A percentile compares a stretch with the other conserved stretches of the same genome.
Conservation (phyloP, 371 early-diverging fungal genomes). For the Quaeritorhiza haematococci region DNA sequence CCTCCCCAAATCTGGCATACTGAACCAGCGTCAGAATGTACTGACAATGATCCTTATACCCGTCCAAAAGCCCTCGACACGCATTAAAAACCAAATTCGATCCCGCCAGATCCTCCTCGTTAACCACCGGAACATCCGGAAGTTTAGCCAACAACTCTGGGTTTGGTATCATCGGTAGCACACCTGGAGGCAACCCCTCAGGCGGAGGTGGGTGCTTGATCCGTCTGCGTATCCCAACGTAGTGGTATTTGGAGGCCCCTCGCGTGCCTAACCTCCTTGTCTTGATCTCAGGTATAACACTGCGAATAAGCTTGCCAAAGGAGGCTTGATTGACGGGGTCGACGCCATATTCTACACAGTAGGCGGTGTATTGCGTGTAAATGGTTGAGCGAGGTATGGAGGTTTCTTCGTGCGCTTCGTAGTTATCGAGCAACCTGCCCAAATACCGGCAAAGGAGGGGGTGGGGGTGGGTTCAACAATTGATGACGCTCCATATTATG, state of each 20-base stretch:
- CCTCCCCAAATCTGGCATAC: constrained; percentile 17
- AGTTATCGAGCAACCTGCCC: constrained; percentile 49
- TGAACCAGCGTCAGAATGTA: constrained; percentile 15
- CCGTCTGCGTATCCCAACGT: constrained; percentile 37
- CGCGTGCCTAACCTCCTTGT: constrained; percentile 61
- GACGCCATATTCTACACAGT: constrained; percentile 35
- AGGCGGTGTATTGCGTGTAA: constrained; percentile 54
- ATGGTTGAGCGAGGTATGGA: constrained; percentile 58
- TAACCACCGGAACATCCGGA: constrained; percentile 18
- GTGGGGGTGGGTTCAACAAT: too few relatives aligned
- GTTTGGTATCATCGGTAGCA: constrained; percentile 7
- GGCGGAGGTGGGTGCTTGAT: constrained; percentile 3
- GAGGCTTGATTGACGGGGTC: constrained; percentile 62
- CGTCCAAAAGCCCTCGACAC: constrained; percentile 5
- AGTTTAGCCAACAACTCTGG: constrained; percentile 13
- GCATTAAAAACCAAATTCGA: background rate
- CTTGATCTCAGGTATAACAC: constrained; percentile 54
- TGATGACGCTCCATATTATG: too few relatives aligned
- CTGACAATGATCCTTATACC: constrained; percentile 20
- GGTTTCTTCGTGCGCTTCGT: constrained; percentile 43
- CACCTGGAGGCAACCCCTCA: background rate
- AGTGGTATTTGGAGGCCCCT: constrained; percentile 60
- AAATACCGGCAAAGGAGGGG: background rate
- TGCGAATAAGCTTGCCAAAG: constrained; percentile 62
- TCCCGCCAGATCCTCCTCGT: constrained; percentile 6